phyloP scores from a whole-genome alignment of 2,329 filamentous ascomycete genomes.

The Geosmithia flava region DNA sequence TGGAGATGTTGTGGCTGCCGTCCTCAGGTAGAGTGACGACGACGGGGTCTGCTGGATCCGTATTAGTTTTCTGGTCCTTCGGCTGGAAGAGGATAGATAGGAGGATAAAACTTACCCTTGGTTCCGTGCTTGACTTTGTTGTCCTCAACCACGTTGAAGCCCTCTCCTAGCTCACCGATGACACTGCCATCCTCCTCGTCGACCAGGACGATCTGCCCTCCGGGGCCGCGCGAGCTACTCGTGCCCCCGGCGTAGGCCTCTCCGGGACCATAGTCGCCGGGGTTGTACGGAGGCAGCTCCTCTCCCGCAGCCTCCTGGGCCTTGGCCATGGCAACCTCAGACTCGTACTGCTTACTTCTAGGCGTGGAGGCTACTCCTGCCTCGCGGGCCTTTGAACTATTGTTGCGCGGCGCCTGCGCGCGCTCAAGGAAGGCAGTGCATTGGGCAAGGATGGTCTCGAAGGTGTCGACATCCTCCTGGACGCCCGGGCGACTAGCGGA shows the following conservation, averaged over 20 bases:
- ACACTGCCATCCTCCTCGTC: slow-evolving; percentile 96
- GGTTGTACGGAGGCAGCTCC: slow-evolving; percentile 59
- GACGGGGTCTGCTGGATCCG: slow-evolving; percentile 47
- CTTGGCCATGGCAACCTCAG: slow-evolving; percentile 18
- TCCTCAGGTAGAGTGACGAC: slow-evolving; percentile 64
- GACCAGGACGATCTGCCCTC: slow-evolving; percentile 78
- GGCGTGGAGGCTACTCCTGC: slow-evolving; percentile 9
- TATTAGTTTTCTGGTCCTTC: no score
- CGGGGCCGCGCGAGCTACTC: slow-evolving; percentile 31
- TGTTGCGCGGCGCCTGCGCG: slow-evolving; percentile 46
- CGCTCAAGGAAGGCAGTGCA: slow-evolving; percentile 92
- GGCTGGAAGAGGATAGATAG: no score
- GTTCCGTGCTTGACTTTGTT: slow-evolving; percentile 68
- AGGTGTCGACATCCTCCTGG: slow-evolving; percentile 90
- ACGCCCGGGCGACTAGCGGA: slow-evolving; percentile 59
- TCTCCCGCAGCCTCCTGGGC: slow-evolving; percentile 28
- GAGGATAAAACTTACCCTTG: slow-evolving; percentile 55
- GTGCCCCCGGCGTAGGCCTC: slow-evolving; percentile 61
- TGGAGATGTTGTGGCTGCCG: slow-evolving; percentile 49
- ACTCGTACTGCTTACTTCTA: slow-evolving; percentile 3
- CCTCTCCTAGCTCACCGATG: slow-evolving; percentile 79
- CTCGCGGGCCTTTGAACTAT: slow-evolving; percentile 12
- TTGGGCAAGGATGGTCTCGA: slow-evolving; percentile 95
- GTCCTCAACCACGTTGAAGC: slow-evolving; percentile 70
- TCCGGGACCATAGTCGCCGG: slow-evolving; percentile 65